These are phyloP conservation scores for Helotiales sp. DNA, from an alignment of 2,329 filamentous ascomycete species.

Conservation along the genomic window DNA sequence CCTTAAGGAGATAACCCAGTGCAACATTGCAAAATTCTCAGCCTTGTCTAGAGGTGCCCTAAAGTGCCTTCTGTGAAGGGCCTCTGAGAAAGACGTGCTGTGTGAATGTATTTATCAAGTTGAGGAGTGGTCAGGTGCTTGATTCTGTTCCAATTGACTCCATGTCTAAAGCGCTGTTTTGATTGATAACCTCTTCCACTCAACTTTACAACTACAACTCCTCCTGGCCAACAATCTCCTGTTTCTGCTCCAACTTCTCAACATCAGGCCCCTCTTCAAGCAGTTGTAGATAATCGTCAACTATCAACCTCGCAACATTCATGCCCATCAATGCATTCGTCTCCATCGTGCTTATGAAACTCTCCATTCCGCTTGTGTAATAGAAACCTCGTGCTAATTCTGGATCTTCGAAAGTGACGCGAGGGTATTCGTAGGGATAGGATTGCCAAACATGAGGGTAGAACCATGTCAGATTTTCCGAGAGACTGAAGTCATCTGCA, in stretches of 20 bases:
- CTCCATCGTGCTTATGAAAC: constrained; percentile 97
- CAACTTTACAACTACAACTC: constrained; percentile 2
- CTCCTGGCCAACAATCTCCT: constrained; percentile 1
- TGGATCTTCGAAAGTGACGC: constrained; percentile 83
- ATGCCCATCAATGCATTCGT: constrained; percentile 89
- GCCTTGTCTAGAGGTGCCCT: no score
- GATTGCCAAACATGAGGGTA: constrained; percentile 76
- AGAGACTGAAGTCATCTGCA: neutral
- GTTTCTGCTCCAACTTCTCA: neutral
- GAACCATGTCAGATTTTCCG: constrained; percentile 67
- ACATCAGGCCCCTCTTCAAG: constrained; percentile 3
- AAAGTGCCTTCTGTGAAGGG: no score
- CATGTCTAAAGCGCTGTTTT: no score
- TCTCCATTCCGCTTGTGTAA: constrained; percentile 78
- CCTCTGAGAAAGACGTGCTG: no score
- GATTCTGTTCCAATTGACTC: no score
- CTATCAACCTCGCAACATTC: constrained; percentile 74
- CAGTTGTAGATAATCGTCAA: constrained; percentile 54
- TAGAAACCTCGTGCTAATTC: constrained; percentile 67
- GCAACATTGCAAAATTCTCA: no score
- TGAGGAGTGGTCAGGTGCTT: no score
- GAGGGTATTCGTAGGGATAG: constrained; percentile 83
- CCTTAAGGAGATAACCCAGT: no score
- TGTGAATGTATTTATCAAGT: no score
- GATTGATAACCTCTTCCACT: no score